These are phyloP conservation scores for Saccharomyces jurei DNA, from an alignment of 805 yeast species.

Conservation along the genomic window DNA sequence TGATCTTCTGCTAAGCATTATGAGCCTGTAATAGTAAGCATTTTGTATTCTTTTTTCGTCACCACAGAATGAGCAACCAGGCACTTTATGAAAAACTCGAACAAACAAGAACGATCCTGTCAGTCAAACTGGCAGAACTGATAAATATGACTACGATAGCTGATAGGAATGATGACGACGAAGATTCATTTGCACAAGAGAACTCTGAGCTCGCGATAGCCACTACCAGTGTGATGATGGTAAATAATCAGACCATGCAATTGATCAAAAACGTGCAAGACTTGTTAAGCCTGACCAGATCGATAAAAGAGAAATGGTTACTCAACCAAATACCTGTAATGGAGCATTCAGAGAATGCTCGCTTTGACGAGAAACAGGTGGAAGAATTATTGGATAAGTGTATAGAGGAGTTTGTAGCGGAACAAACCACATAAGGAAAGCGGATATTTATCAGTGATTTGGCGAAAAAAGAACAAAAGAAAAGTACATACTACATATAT, in stretches of 20 bases:
- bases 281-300: slow-evolving; percentile 25
- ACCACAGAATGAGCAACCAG: slow-evolving; percentile 23
- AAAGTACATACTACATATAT: background rate
- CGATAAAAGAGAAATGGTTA: slow-evolving; percentile 30
- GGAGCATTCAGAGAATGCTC: slow-evolving; percentile 1
- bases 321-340: slow-evolving; percentile 26
- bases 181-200: slow-evolving; percentile 3
- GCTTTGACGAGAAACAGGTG: slow-evolving; percentile 13
- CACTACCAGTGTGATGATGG: slow-evolving; percentile 23
- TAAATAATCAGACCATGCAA: slow-evolving; percentile 26
- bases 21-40: background rate
- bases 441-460: background rate
- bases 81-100: slow-evolving; percentile 26
- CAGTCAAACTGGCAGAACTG: slow-evolving; percentile 24
- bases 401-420: slow-evolving; percentile 15
- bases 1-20: background rate
- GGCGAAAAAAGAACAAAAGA: background rate
- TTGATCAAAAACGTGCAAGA: slow-evolving; percentile 30
- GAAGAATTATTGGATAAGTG: slow-evolving; percentile 16
- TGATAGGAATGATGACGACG: slow-evolving; percentile 9
- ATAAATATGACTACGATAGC: slow-evolving; percentile 22
- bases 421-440: background rate
- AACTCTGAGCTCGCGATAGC: slow-evolving; percentile 20
- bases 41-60: background rate
- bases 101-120: slow-evolving; percentile 23